Conservation (phyloP, 2,329 filamentous ascomycete genomes). For the Beauveria sp. region DNA sequence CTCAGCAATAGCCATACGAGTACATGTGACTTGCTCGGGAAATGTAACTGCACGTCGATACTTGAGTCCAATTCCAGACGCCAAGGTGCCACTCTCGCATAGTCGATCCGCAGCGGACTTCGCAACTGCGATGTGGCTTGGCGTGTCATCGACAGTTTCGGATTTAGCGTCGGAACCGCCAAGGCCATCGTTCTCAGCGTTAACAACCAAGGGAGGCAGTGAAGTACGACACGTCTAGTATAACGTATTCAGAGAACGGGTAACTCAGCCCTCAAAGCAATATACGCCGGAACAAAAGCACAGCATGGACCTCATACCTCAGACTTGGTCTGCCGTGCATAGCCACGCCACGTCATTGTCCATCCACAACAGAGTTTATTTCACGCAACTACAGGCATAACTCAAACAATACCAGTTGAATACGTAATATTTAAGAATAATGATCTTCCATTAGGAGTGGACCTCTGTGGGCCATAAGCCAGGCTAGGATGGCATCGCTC, state of each 20-base stretch:
- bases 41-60: neutral
- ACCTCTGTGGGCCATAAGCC: neutral
- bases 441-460: neutral
- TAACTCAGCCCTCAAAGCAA: neutral
- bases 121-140: slow-evolving; percentile 8
- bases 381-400: neutral
- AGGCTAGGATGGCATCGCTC: neutral
- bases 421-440: neutral
- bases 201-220: neutral
- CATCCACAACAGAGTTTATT: neutral
- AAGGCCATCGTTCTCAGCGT: neutral
- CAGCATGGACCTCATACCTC: neutral
- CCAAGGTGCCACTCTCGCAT: neutral
- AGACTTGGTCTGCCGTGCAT: neutral
- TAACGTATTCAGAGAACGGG: neutral
- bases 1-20: neutral
- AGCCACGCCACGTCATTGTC: neutral
- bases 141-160: neutral
- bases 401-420: neutral
- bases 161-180: neutral
- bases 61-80: neutral
- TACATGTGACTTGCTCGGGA: neutral
- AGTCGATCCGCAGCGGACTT: slow-evolving; percentile 3
- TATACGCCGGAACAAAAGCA: neutral
- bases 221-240: neutral